A percentile compares a stretch with the other conserved stretches of the same genome.
Evolutionary conservation across 495 filamentous ascomycete species (phyloP).

Genomic region (Podospora bellae-mahoneyi): DNA sequence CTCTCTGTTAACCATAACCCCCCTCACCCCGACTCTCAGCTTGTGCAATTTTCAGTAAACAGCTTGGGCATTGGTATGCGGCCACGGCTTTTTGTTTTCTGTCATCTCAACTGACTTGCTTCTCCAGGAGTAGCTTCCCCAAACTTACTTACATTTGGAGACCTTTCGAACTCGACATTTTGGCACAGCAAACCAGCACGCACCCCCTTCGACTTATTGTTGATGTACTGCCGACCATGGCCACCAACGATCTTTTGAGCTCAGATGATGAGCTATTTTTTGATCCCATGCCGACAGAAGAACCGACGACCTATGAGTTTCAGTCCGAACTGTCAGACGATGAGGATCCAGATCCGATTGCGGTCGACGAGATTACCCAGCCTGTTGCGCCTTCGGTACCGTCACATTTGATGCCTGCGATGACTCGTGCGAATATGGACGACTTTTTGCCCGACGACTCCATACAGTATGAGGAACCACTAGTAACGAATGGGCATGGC

Average conservation of each 20-base stretch:
- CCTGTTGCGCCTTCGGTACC: constrained; percentile 2
- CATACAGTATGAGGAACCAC: background rate
- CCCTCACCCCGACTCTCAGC: background rate
- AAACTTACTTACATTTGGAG: background rate
- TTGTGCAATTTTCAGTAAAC: background rate
- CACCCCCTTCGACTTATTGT: background rate
- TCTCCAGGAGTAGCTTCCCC: background rate
- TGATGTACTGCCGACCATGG: constrained; percentile 16
- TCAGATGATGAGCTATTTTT: constrained; percentile 27
- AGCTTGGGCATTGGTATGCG: background rate
- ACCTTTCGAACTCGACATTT: background rate
- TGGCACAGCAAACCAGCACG: background rate
- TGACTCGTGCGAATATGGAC: constrained; percentile 3
- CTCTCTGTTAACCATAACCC: too few relatives aligned
- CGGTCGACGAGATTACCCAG: constrained; percentile 18
- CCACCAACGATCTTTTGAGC: constrained; percentile 11
- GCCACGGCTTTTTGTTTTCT: background rate
- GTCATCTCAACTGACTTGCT: background rate
- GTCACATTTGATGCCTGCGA: background rate
- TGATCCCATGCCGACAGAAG: background rate
- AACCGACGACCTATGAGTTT: constrained; percentile 23
- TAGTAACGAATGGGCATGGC: background rate
- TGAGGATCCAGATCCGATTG: constrained; percentile 15
- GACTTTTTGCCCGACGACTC: background rate
- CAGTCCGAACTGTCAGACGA: constrained; percentile 29